Evolutionary conservation across 306 rosid genomes (phyloP).

Genomic region (Cucurbita maxima): DNA sequence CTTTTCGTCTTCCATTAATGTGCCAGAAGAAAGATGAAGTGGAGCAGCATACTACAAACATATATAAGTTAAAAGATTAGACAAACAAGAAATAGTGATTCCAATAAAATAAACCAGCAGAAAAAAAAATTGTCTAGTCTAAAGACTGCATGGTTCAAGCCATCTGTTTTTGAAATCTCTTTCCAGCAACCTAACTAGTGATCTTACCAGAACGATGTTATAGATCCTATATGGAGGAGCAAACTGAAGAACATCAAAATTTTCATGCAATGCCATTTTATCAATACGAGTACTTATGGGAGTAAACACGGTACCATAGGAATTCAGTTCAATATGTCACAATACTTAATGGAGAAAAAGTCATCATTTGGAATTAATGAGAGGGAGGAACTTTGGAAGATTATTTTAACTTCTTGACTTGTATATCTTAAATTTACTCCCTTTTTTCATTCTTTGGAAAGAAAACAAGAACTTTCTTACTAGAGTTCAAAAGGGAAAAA

Average conservation of each 20-base stretch:
- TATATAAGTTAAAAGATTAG: background rate
- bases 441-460: background rate
- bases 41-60: conserved; percentile 56
- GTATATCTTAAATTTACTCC: background rate
- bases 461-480: background rate
- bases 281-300: background rate
- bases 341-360: background rate
- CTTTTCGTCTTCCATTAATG: conserved; percentile 82
- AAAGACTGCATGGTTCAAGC: background rate
- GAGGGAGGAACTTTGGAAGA: background rate
- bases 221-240: background rate
- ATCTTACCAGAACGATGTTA: background rate
- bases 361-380: background rate
- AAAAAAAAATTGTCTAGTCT: background rate
- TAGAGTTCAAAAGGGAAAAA: background rate
- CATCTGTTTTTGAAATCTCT: background rate
- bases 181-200: background rate
- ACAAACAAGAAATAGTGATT: background rate
- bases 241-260: background rate
- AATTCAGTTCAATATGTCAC: background rate
- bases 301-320: background rate
- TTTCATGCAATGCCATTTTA: background rate
- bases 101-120: background rate
- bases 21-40: conserved; percentile 59
- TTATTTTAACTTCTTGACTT: too few relatives aligned